Evolutionary conservation across 202 grass and related monocot genomes (phyloP), one percentile per base, ranked within the genome.

Genomic region (Schoenoplectus tabernaemontani): DNA sequence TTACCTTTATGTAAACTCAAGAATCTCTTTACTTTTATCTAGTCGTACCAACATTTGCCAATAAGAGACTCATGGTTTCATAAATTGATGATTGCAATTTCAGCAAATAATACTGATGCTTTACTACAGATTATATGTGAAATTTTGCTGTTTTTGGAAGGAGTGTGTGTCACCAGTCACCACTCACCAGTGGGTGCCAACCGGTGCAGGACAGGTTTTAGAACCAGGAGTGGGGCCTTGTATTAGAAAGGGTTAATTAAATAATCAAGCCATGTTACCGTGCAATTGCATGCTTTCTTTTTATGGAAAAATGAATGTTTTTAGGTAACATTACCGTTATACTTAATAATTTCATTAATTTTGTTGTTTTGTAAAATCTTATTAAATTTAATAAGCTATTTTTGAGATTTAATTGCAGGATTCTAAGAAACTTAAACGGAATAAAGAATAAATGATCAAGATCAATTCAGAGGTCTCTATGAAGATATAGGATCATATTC

Each of bases 41-140:
- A 73, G 11, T 73, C 6, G 22, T 23, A 69, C 12, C 10, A 51
- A 48, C 12, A 73, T 50, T 73, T 51, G 6, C 43, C 46, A 33
- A 33, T 74, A 74, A 26, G 23, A 71, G 17, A 1, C 3, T 8
- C 23, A 26, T 10, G 2, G 12, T 71, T 8, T 22, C 22, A 10
- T 71, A 71, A 43, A 66, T 66, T 19, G 19, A 69, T 71, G 41
- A 67, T n/a, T 67, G 24, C 20, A 68, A 68, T 42, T 68, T 67
- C 12, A 67, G 64, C 8, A 67, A 67, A 67, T 0, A 4, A 67
- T 15, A 46, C 16, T 70, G 17, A 46, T 46, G 39, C 20, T 68
- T 70, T 26, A 9, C 39, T 70, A 34, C 28, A 15, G 4, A 12
- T 26, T 70, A 39, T 20, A 46, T 11, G 65, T 46, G 26, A 24